Evolutionary conservation across 768 basidiomycete genomes (phyloP).

Genomic region (Amanita thiersii): DNA sequence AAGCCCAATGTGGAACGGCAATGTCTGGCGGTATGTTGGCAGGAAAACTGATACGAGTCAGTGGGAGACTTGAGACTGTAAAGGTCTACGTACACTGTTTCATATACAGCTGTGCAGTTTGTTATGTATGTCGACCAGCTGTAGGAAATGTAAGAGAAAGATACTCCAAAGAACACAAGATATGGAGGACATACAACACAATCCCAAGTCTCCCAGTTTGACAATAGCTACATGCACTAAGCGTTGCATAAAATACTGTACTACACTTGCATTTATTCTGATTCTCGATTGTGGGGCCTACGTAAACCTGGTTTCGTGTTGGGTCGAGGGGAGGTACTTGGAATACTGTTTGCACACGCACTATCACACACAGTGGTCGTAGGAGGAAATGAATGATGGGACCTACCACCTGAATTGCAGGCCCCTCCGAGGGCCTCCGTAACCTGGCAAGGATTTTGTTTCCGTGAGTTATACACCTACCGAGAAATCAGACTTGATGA

Average conservation of each 20-base stretch:
- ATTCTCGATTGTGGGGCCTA: slow-evolving; percentile 23
- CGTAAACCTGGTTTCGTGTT: slow-evolving; percentile 21
- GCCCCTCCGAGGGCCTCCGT: slow-evolving; percentile 31
- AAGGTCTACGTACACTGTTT: slow-evolving; percentile 19
- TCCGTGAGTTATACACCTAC: slow-evolving; percentile 30
- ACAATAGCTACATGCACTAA: slow-evolving; percentile 44
- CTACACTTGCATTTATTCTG: slow-evolving; percentile 43
- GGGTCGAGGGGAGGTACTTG: slow-evolving; percentile 21
- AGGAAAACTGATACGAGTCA: slow-evolving; percentile 20
- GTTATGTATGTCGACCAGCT: slow-evolving; percentile 42
- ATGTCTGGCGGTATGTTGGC: slow-evolving; percentile 31
- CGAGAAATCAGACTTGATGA: slow-evolving; percentile 1
- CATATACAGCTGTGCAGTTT: slow-evolving; percentile 39
- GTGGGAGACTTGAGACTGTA: neutral
- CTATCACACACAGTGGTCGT: neutral
- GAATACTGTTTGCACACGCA: slow-evolving; percentile 23
- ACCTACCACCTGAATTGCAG: slow-evolving; percentile 29
- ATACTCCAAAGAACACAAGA: neutral
- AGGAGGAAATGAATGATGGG: neutral
- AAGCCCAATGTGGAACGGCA: slow-evolving; percentile 42
- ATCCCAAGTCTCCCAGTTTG: slow-evolving; percentile 24
- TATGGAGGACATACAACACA: neutral
- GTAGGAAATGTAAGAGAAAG: slow-evolving; percentile 6
- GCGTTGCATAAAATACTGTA: slow-evolving; percentile 43
- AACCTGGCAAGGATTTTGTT: slow-evolving; percentile 37